Conservation (phyloP, 805 yeast genomes). For the Yarrowia sp. region DNA sequence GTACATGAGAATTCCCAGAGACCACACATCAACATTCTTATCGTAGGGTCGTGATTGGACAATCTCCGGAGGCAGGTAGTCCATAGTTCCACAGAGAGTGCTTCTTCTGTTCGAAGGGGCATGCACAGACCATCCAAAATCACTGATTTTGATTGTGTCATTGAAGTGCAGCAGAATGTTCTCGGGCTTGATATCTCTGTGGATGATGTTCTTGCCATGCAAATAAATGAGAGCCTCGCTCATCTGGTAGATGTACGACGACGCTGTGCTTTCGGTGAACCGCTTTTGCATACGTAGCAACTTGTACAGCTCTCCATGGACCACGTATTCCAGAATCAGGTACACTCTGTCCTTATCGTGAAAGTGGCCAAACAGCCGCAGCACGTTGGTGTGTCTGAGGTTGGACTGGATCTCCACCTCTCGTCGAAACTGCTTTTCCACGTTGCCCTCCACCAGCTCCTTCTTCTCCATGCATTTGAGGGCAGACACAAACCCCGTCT, state of each 20-base stretch:
- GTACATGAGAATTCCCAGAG: slow-evolving; percentile 83
- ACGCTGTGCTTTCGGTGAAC: slow-evolving; percentile 75
- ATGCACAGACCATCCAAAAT: slow-evolving; percentile 95
- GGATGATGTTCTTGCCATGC: slow-evolving; percentile 82
- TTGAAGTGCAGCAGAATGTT: slow-evolving; percentile 80
- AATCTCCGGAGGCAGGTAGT: slow-evolving; percentile 95
- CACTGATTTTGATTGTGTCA: slow-evolving; percentile 82
- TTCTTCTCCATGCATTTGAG: slow-evolving; percentile 87
- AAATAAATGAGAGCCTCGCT: slow-evolving; percentile 79
- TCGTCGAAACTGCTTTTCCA: slow-evolving; percentile 84
- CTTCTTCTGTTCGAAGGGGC: slow-evolving; percentile 65
- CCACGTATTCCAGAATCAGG: slow-evolving; percentile 81
- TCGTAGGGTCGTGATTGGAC: slow-evolving; percentile 83
- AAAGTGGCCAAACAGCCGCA: slow-evolving; percentile 85
- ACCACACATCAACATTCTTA: slow-evolving; percentile 86
- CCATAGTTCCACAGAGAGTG: slow-evolving; percentile 94
- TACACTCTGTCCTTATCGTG: slow-evolving; percentile 82
- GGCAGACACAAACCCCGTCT: slow-evolving; percentile 83
- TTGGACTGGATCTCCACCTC: slow-evolving; percentile 91
- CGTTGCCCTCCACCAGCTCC: slow-evolving; percentile 75
- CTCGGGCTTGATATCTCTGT: slow-evolving; percentile 94
- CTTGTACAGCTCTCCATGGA: slow-evolving; percentile 85
- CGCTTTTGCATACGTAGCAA: slow-evolving; percentile 69
- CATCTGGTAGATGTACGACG: slow-evolving; percentile 75
- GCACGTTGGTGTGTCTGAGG: slow-evolving; percentile 74